Conservation (phyloP, 306 rosid species). For the Castanospermum australe region DNA sequence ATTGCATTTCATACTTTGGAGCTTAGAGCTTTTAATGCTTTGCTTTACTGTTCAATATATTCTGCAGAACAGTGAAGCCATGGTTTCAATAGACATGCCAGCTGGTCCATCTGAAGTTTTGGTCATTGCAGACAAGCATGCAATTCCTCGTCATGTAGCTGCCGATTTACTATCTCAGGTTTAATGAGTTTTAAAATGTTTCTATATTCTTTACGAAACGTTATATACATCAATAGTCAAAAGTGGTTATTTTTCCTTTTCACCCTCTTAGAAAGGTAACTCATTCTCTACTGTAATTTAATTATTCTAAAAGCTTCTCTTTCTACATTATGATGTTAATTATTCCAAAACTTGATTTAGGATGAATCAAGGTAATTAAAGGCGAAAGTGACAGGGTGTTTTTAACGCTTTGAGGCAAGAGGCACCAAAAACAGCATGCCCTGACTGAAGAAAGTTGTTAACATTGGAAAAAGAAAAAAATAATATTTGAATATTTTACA, state of each 20-base stretch:
- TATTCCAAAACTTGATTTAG: neutral
- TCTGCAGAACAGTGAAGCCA: conserved; percentile 92
- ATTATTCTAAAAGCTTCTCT: neutral
- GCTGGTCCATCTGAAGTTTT: conserved; percentile 99
- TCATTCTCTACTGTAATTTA: too few relatives aligned
- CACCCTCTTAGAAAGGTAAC: neutral
- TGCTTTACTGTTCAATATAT: neutral
- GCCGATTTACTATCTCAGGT: conserved; percentile 99
- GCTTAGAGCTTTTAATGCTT: neutral
- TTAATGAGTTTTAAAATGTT: conserved; percentile 17
- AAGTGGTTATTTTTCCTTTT: neutral
- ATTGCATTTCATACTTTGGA: neutral
- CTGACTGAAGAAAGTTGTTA: neutral
- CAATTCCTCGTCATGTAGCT: conserved; percentile 86
- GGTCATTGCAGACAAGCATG: conserved; percentile 89
- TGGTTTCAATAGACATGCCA: conserved; percentile 98
- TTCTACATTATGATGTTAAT: neutral
- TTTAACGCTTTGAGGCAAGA: neutral
- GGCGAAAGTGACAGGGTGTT: neutral
- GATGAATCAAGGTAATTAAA: neutral
- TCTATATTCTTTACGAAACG: neutral
- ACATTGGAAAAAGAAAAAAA: neutral
- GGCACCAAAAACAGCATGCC: neutral
- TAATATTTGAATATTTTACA: neutral
- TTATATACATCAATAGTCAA: neutral